phyloP scores from a whole-genome alignment of 2,329 filamentous ascomycete species.

The Boeremia exigua region DNA sequence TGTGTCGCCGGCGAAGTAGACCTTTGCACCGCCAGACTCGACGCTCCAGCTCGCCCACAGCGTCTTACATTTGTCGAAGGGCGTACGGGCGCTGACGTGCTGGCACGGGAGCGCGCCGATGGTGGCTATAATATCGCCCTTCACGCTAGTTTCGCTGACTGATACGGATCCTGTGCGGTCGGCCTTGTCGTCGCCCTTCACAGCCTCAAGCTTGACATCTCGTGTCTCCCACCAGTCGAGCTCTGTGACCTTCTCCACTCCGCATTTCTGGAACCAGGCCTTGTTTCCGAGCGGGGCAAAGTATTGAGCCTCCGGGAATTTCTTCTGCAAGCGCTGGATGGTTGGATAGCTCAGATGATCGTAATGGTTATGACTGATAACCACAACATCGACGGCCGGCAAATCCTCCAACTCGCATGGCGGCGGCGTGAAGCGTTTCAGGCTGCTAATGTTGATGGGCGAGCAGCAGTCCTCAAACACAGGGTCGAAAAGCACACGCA shows the following conservation, averaged over 20 bases:
- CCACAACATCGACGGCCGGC: conserved; percentile 72
- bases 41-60: conserved; percentile 91
- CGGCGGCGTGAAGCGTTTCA: conserved; percentile 77
- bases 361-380: conserved; percentile 92
- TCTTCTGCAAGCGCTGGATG: conserved; percentile 71
- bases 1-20: conserved; percentile 89
- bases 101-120: conserved; percentile 85
- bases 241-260: conserved; percentile 80
- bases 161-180: conserved; percentile 17
- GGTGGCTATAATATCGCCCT: conserved; percentile 67
- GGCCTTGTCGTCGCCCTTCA: neutral
- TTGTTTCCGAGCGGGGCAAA: conserved; percentile 86
- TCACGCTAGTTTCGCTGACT: conserved; percentile 4
- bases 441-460: conserved; percentile 72
- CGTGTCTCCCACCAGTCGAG: conserved; percentile 94
- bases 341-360: conserved; percentile 85
- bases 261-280: conserved; percentile 76
- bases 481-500: conserved; percentile 91
- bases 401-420: conserved; percentile 81
- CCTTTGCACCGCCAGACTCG: conserved; percentile 72
- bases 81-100: conserved; percentile 74
- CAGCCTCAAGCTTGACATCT: conserved; percentile 67
- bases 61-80: conserved; percentile 74
- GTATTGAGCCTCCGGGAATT: conserved; percentile 81
- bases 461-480: conserved; percentile 89